Evolutionary conservation across 2,329 filamentous ascomycete species (phyloP).

Genomic region (Aspergillus ochraceus): DNA sequence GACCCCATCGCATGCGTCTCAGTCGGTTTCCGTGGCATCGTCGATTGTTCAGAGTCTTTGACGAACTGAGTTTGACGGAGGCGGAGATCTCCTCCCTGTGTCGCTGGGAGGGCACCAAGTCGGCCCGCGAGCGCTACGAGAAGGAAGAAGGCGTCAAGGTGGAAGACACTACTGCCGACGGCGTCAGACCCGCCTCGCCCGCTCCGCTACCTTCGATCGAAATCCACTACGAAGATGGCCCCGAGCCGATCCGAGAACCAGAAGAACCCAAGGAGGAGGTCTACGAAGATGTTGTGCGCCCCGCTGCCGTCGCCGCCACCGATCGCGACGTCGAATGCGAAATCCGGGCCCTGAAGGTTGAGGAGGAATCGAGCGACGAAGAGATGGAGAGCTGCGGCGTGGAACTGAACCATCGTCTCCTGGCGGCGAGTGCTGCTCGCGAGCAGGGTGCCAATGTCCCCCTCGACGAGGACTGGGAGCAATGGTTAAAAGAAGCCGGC

Average conservation of each 20-base stretch:
- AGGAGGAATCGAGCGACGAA: constrained; percentile 47
- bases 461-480: constrained; percentile 53
- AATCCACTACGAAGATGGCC: constrained; percentile 32
- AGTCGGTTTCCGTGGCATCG: constrained; percentile 62
- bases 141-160: constrained; percentile 60
- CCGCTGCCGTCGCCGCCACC: constrained; percentile 23
- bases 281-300: constrained; percentile 24
- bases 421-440: constrained; percentile 54
- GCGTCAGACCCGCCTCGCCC: constrained; percentile 53
- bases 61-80: constrained; percentile 58
- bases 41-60: constrained; percentile 61
- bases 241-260: constrained; percentile 22
- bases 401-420: constrained; percentile 52
- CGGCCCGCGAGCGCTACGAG: constrained; percentile 47
- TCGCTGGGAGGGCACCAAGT: constrained; percentile 57
- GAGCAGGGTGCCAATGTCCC: constrained; percentile 49
- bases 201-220: constrained; percentile 31
- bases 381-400: constrained; percentile 54
- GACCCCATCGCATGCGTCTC: constrained; percentile 62
- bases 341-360: constrained; percentile 27
- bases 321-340: constrained; percentile 26
- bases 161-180: constrained; percentile 61
- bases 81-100: constrained; percentile 63
- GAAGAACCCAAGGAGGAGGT: constrained; percentile 21
- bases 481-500: constrained; percentile 58